Conservation (phyloP, 1,139 yeast species). For the Suhomyces bolitotheri region DNA sequence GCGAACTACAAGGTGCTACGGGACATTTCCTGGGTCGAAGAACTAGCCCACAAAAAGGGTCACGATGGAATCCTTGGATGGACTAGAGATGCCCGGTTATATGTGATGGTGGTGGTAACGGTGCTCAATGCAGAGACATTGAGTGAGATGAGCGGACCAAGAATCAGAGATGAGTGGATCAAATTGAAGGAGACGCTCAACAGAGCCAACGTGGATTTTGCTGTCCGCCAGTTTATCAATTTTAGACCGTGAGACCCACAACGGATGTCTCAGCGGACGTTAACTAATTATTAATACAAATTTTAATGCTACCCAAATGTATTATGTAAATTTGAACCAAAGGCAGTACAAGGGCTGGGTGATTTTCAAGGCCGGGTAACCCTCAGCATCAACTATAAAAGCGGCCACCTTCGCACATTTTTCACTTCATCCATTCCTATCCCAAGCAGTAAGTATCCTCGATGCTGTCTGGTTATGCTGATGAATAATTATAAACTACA, state of each 20-base stretch:
- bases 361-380: conserved; percentile 12
- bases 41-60: conserved; percentile 9
- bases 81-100: conserved; percentile 18
- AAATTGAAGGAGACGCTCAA: conserved; percentile 2
- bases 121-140: conserved; percentile 11
- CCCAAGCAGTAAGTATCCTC: conserved; percentile 7
- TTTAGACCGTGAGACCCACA: too few relatives aligned
- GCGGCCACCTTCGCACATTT: conserved; percentile 6
- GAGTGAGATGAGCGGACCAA: not conserved
- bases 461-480: conserved; percentile 19
- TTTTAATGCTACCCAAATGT: too few relatives aligned
- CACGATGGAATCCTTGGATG: conserved; percentile 23
- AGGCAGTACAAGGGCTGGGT: too few relatives aligned
- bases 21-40: conserved; percentile 3
- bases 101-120: conserved; percentile 11
- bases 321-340: conserved; percentile 7
- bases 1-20: not conserved
- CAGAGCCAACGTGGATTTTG: conserved; percentile 2
- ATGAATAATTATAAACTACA: conserved; percentile 44
- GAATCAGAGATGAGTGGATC: not conserved
- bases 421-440: not conserved
- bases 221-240: conserved; percentile 6
- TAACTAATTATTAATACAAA: too few relatives aligned
- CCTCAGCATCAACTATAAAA: conserved; percentile 6
- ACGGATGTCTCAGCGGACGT: too few relatives aligned